Evolutionary conservation across 2,329 filamentous ascomycete genomes (phyloP).

Genomic region (Ophiostoma ulmi): DNA sequence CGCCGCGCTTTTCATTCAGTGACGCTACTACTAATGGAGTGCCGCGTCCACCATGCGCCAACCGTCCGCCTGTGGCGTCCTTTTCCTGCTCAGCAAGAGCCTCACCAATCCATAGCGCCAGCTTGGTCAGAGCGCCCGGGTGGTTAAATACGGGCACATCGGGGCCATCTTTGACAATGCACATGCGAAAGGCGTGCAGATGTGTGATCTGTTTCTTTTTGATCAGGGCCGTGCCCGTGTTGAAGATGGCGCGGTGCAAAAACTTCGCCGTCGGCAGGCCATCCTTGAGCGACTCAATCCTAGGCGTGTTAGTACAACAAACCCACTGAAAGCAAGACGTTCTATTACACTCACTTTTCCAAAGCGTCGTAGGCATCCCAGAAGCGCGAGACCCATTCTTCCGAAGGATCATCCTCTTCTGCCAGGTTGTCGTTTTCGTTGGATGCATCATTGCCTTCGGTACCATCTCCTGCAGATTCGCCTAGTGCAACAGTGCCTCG

Average conservation of each 20-base stretch:
- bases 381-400: conserved; percentile 63
- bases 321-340: no score
- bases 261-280: conserved; percentile 81
- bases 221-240: conserved; percentile 83
- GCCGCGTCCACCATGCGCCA: conserved; percentile 63
- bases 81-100: conserved; percentile 85
- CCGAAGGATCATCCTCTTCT: conserved; percentile 34
- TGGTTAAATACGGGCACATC: conserved; percentile 90
- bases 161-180: conserved; percentile 89
- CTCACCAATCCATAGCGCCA: conserved; percentile 91
- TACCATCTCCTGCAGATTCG: conserved; percentile 12
- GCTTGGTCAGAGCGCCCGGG: conserved; percentile 84
- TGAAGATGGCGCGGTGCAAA: conserved; percentile 85
- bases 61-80: conserved; percentile 60
- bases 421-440: conserved; percentile 41
- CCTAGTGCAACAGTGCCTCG: conserved; percentile 36
- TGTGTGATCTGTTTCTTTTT: conserved; percentile 93
- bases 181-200: conserved; percentile 87
- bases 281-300: conserved; percentile 69
- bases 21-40: conserved; percentile 87
- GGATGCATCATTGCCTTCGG: conserved; percentile 42
- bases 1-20: conserved; percentile 76
- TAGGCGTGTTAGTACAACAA: conserved; percentile 32
- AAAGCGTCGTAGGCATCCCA: conserved; percentile 70
- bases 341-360: conserved; percentile 50